Evolutionary conservation across 805 yeast genomes (phyloP), one percentile per base, ranked within the genome.

Genomic region (Maudiozyma barnettii): DNA sequence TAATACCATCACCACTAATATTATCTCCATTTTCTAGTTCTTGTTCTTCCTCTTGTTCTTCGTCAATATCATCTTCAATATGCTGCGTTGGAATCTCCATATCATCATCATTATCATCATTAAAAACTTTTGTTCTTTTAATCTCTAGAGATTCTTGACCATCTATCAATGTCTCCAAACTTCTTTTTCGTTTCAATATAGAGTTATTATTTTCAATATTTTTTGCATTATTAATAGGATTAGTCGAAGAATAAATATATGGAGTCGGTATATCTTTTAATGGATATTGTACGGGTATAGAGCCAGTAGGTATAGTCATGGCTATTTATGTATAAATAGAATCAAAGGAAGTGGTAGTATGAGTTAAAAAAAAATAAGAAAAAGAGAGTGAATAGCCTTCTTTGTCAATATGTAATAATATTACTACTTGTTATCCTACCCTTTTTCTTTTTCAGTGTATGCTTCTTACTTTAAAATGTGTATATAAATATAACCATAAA

Each of bases 231-330:
- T 18, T 21, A 13, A 23, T 20, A 10, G 20, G 3, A 33, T 14
- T 33, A 19, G n/a, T n/a, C n/a, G n/a, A n/a, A n/a, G 48, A 18
- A 29, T 45, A 39, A 23, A 48, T 51, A 44, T 45, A 61, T 5
- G 65, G 65, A 12, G 54, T 55, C n/a, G 59, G 53, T 23, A 59
- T 57, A 38, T 54, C 58, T 39, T 50, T 50, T 21, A 61, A 45
- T 12, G 65, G 65, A 49, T 53, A 58, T 42, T 54, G 53, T 38
- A 55, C 44, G 26, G 53, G 22, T 33, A 35, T 33, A 14, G 21
- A 12, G 6, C 26, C 16, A 9, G 29, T 21, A 6, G 41, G 41
- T 14, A n/a, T 18, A 7, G 16, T 19, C 21, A 23, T 29, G 18
- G 21, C 19, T 37, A 23, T 37, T 26, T 26, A 26, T 26, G 8